Percentiles rank a stretch among this genome's conserved stretches.
phyloP scores from a whole-genome alignment of 2,329 filamentous ascomycete species.

The Sporothrix brunneoviolacea region DNA sequence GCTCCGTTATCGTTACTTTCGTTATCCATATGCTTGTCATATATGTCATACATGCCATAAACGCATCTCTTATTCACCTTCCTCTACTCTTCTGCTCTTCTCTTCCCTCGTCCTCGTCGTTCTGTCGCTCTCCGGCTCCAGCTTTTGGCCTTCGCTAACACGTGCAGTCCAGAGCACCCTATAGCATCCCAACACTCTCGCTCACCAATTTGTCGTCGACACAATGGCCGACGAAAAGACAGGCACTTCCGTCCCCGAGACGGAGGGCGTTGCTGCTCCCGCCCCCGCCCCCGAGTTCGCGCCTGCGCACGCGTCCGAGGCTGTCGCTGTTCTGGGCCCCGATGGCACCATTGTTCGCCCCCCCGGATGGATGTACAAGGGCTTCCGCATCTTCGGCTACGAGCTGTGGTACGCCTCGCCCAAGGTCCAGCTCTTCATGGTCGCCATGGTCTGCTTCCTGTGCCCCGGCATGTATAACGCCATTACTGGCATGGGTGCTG shows the following conservation, averaged over 20 bases:
- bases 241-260: conserved; percentile 4
- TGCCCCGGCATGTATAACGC: conserved; percentile 32
- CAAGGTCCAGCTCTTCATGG: conserved; percentile 63
- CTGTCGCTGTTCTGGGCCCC: conserved; percentile 3
- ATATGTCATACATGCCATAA: too few relatives aligned
- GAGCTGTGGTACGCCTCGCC: conserved; percentile 68
- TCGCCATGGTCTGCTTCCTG: conserved; percentile 57
- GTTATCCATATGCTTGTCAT: too few relatives aligned
- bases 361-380: conserved; percentile 61
- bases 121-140: too few relatives aligned
- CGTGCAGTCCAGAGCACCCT: neutral
- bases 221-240: conserved; percentile 16
- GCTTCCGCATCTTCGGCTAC: conserved; percentile 45
- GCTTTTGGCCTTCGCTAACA: too few relatives aligned
- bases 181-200: too few relatives aligned
- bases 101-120: neutral
- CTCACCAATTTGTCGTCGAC: neutral
- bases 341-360: conserved; percentile 29
- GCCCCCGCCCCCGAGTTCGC: neutral
- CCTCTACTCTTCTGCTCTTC: neutral
- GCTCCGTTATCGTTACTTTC: too few relatives aligned
- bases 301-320: neutral
- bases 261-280: neutral
- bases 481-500: conserved; percentile 22
- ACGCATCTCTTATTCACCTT: neutral